A percentile compares a stretch with the other conserved stretches of the same genome.
These are phyloP conservation scores for Apiotrichum sp. DNA, from an alignment of 1,284 basidiomycete species.

Conservation along the genomic window DNA sequence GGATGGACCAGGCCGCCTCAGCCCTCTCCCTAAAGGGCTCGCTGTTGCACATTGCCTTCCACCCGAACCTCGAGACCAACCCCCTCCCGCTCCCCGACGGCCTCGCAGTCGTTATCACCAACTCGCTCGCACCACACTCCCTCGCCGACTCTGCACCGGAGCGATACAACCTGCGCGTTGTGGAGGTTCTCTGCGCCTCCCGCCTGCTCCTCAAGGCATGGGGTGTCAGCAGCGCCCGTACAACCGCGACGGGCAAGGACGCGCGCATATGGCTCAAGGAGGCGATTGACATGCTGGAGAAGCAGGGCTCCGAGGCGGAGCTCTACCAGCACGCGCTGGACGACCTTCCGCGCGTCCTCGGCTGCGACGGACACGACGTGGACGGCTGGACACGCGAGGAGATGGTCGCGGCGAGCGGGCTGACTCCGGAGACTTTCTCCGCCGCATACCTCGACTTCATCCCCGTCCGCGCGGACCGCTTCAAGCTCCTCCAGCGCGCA, in stretches of 20 bases:
- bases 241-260: conserved; percentile 9
- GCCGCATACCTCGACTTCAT: conserved; percentile 62
- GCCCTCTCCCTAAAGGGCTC: conserved; percentile 64
- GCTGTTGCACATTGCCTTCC: conserved; percentile 73
- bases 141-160: conserved; percentile 69
- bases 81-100: conserved; percentile 45
- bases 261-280: conserved; percentile 37
- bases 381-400: conserved; percentile 52
- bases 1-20: conserved; percentile 65
- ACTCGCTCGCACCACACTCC: conserved; percentile 76
- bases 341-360: conserved; percentile 19
- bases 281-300: conserved; percentile 52
- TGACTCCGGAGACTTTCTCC: conserved; percentile 56
- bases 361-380: conserved; percentile 13
- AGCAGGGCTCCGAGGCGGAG: conserved; percentile 33
- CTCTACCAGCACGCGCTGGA: conserved; percentile 14
- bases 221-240: conserved; percentile 43
- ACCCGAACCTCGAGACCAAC: conserved; percentile 63
- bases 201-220: conserved; percentile 61
- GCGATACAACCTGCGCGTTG: conserved; percentile 78
- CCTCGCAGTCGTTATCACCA: conserved; percentile 67
- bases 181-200: conserved; percentile 74
- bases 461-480: conserved; percentile 70
- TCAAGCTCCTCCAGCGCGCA: conserved; percentile 71
- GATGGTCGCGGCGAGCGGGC: conserved; percentile 62